Percentiles rank a stretch among this genome's conserved stretches.
Evolutionary conservation across 768 basidiomycete species (phyloP).

Genomic region (Phlegmacium glaucopus): DNA sequence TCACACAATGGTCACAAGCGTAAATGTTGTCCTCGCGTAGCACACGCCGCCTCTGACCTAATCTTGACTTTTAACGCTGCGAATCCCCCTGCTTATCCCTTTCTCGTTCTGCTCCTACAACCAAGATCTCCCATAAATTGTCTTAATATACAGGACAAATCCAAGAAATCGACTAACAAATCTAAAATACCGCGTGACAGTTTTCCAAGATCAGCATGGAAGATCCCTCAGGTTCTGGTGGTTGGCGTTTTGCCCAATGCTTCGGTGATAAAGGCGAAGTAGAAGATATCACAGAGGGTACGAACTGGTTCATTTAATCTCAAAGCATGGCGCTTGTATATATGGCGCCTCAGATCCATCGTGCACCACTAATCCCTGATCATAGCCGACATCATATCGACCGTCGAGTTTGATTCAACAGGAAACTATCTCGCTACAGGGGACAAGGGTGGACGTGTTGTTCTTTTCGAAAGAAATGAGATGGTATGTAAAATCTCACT

Average conservation of each 20-base stretch:
- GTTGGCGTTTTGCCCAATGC: constrained; percentile 99
- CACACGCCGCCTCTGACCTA: constrained; percentile 24
- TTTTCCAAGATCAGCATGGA: constrained; percentile 56
- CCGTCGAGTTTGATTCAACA: constrained; percentile 99
- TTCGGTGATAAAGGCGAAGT: constrained; percentile 99
- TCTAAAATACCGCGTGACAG: constrained; percentile 15
- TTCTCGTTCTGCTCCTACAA: not conserved
- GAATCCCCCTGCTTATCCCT: constrained; percentile 11
- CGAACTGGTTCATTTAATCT: constrained; percentile 17
- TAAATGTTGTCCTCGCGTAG: constrained; percentile 25
- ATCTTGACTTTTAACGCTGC: constrained; percentile 15
- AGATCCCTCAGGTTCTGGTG: constrained; percentile 81
- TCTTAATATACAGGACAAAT: not conserved
- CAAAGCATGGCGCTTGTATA: constrained; percentile 2
- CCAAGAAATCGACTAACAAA: constrained; percentile 8
- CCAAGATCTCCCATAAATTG: not conserved
- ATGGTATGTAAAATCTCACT: constrained; percentile 48
- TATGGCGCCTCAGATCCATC: constrained; percentile 5
- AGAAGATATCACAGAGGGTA: constrained; percentile 99
- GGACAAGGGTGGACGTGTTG: constrained; percentile 98
- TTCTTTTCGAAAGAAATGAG: constrained; percentile 98
- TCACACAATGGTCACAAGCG: not conserved
- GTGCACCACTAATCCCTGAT: constrained; percentile 20
- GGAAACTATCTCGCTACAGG: constrained; percentile 99
- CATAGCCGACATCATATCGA: constrained; percentile 99